Percentiles rank a stretch among this genome's conserved stretches.
phyloP scores from a whole-genome alignment of 78 protist genomes.

The Dictyostelium purpureum region DNA sequence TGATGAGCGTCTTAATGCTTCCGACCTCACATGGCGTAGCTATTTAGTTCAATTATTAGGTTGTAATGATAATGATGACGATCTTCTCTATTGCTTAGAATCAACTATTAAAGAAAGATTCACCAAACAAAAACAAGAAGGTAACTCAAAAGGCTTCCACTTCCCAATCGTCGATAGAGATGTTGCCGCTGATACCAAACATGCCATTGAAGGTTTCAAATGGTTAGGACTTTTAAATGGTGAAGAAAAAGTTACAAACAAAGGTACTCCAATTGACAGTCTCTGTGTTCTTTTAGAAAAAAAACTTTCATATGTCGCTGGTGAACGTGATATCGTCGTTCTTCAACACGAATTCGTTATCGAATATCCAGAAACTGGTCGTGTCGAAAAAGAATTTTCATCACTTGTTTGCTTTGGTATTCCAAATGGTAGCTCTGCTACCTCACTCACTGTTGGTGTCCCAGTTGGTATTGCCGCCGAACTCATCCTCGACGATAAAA shows the following conservation, averaged over 20 bases:
- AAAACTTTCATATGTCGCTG: slow-evolving; percentile 36
- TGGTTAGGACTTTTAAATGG: slow-evolving; percentile 61
- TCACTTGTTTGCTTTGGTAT: slow-evolving; percentile 48
- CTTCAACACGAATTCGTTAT: slow-evolving; percentile 59
- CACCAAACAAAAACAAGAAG: slow-evolving; percentile 10
- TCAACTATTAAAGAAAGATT: slow-evolving; percentile 32
- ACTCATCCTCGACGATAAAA: slow-evolving; percentile 63
- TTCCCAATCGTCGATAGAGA: slow-evolving; percentile 66
- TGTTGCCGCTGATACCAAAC: slow-evolving; percentile 20
- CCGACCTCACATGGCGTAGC: slow-evolving; percentile 19
- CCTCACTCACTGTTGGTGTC: slow-evolving; percentile 88
- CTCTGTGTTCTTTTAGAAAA: slow-evolving; percentile 57
- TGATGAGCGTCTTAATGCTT: neutral
- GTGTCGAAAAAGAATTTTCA: slow-evolving; percentile 44
- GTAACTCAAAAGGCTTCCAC: neutral
- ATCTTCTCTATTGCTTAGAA: slow-evolving; percentile 25
- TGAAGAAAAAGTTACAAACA: slow-evolving; percentile 35
- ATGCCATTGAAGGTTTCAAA: slow-evolving; percentile 34
- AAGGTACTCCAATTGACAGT: slow-evolving; percentile 53
- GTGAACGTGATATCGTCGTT: slow-evolving; percentile 70
- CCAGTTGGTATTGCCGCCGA: slow-evolving; percentile 89
- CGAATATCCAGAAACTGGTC: neutral
- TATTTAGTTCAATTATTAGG: slow-evolving; percentile 38
- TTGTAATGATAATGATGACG: slow-evolving; percentile 54
- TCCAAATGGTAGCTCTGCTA: slow-evolving; percentile 59